Evolutionary conservation across 805 yeast species (phyloP).

Genomic region (Isabelozyma gotoi): DNA sequence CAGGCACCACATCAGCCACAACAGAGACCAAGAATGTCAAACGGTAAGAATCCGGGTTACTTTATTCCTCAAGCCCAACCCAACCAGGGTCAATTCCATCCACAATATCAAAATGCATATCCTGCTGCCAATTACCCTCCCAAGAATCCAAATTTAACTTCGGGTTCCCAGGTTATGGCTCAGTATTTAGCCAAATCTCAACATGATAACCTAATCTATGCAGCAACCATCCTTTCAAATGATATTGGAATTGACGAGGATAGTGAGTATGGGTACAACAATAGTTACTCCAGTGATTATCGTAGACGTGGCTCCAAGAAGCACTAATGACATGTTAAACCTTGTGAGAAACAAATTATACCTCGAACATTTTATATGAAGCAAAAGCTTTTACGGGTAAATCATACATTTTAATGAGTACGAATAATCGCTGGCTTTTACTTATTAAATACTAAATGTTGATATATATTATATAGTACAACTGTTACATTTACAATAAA

Average conservation of each 20-base stretch:
- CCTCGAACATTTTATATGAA: too few relatives aligned
- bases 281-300: slow-evolving; percentile 1
- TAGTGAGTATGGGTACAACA: background rate
- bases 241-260: slow-evolving; percentile 17
- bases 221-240: slow-evolving; percentile 21
- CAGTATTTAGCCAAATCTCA: slow-evolving; percentile 75
- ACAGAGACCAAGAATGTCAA: slow-evolving; percentile 1
- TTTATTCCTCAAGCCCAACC: slow-evolving; percentile 7
- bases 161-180: slow-evolving; percentile 77
- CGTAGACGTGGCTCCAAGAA: slow-evolving; percentile 1
- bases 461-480: background rate
- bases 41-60: slow-evolving; percentile 7
- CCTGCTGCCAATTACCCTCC: background rate
- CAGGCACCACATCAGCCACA: slow-evolving; percentile 5
- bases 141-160: slow-evolving; percentile 15
- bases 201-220: slow-evolving; percentile 56
- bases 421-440: background rate
- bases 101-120: slow-evolving; percentile 5
- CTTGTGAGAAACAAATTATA: background rate
- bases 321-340: too few relatives aligned
- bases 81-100: slow-evolving; percentile 1
- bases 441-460: background rate
- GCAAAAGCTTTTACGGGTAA: too few relatives aligned
- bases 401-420: background rate
- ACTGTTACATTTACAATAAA: background rate